Base-by-base conservation (phyloP, 495 filamentous ascomycete genomes). In the Barbatosphaeria neglecta region DNA sequence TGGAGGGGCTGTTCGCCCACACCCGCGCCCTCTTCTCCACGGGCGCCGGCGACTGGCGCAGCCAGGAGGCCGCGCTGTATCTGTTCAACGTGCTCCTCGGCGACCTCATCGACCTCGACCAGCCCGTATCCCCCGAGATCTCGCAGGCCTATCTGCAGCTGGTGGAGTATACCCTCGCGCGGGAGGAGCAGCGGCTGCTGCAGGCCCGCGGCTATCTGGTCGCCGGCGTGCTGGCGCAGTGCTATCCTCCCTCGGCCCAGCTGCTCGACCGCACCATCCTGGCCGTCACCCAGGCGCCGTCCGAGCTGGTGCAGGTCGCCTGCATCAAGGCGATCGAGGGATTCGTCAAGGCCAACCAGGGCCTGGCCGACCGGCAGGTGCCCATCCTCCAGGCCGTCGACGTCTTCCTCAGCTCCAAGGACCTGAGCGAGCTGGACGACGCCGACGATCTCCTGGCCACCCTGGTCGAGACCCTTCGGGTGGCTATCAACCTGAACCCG, bases 381-480 rank as follows among this genome's bases (percentile, higher is more conserved):
- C 68, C 80, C 8, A 84, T 95, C 33, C 78, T 96, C 37, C 65
- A 75, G 2, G 80, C 86, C 15, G 77, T 98, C 23, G 82, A 85
- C 2, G 73, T 76, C 15, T 97, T 87, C 63, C 64, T 97, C 51
- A 72, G 81, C 22, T 64, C 72, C 9, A 85, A 90, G 56, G 87
- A 95, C 50, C 66, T 93, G 45, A 79, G 77, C 49, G 90, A 95
- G 38, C 69, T 87, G 3, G 77, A 81, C 13, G 89, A 95, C 41
- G 81, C 83, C 23, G 90, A 96, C 46, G 92, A 98, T 58, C 76
- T 97, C 23, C 77, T 96, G 47, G 85, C 93, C 7, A 90, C 89
- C 1, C 66, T 98, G 19, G 82, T 90, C 4, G 92, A 98, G 61
- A 88, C 89, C 1, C 72, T 98, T 11, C 77, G 88, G 35, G 79